phyloP scores from a whole-genome alignment of 192 early-diverging fungal genomes.

The Rhizoclosmatium globosum region DNA sequence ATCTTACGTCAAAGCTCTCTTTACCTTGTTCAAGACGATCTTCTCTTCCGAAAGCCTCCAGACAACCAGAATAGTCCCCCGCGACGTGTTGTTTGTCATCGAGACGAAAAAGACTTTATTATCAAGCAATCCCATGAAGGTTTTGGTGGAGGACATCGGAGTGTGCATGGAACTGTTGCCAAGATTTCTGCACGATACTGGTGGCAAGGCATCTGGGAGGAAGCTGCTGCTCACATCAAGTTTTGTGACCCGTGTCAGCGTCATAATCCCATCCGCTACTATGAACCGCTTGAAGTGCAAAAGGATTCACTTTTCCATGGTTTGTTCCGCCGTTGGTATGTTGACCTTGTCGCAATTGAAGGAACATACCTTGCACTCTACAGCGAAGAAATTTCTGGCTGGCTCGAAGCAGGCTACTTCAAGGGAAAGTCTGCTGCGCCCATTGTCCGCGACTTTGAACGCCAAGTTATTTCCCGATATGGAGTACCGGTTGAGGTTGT shows the following conservation, averaged over 20 bases:
- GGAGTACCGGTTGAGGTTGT: background rate
- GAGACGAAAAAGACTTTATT: too few species aligned
- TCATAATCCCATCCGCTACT: background rate
- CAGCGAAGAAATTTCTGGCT: background rate
- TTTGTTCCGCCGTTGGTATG: constrained; percentile 2
- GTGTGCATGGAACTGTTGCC: background rate
- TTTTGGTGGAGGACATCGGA: constrained; percentile 14
- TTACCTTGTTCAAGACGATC: too few species aligned
- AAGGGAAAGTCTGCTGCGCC: background rate
- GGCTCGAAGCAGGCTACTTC: background rate
- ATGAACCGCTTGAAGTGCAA: background rate
- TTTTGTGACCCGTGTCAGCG: constrained; percentile 25
- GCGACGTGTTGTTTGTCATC: too few species aligned
- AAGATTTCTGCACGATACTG: constrained; percentile 20
- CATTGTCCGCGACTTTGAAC: background rate
- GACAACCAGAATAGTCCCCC: too few species aligned
- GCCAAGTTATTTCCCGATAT: background rate
- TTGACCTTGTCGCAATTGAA: background rate
- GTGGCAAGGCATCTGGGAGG: constrained; percentile 26
- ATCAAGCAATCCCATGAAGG: background rate
- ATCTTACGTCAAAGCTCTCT: too few species aligned
- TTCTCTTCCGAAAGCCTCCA: too few species aligned
- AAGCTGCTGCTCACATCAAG: background rate
- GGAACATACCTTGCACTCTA: too few species aligned
- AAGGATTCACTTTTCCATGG: too few species aligned